Percentiles rank a stretch among this genome's conserved stretches.
These are phyloP conservation scores for Suillus lakei DNA, from an alignment of 768 basidiomycete species.

Conservation along the genomic window DNA sequence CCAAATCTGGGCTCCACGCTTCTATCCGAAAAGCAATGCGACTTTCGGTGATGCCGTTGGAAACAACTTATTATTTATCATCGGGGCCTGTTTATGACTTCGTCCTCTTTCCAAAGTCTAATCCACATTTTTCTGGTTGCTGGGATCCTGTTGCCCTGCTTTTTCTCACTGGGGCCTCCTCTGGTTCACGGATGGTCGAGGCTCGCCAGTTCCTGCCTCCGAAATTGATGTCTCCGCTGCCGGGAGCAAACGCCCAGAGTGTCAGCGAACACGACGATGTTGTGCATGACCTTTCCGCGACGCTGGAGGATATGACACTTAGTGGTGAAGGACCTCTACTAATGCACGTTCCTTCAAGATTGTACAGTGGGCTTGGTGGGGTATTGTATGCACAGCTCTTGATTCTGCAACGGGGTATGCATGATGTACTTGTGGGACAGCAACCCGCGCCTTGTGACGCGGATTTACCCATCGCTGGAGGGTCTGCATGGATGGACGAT, in stretches of 20 bases:
- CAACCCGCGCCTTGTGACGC: constrained; percentile 9
- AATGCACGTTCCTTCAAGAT: constrained; percentile 17
- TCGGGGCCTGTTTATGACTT: constrained; percentile 75
- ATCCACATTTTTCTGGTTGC: constrained; percentile 68
- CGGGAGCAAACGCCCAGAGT: constrained; percentile 6
- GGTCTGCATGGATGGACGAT: constrained; percentile 62
- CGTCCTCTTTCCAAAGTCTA: constrained; percentile 69
- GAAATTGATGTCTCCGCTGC: constrained; percentile 34
- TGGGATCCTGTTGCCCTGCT: constrained; percentile 75
- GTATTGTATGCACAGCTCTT: constrained; percentile 50
- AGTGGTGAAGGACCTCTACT: constrained; percentile 3
- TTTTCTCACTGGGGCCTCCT: constrained; percentile 56
- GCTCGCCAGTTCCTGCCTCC: constrained; percentile 78
- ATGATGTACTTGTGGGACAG: constrained; percentile 45
- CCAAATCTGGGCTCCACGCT: constrained; percentile 31
- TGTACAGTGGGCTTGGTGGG: constrained; percentile 43
- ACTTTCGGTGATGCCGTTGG: constrained; percentile 53
- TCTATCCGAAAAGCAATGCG: constrained; percentile 67
- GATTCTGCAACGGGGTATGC: constrained; percentile 50
- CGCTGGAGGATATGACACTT: constrained; percentile 13
- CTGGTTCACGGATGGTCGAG: constrained; percentile 55
- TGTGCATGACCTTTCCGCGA: constrained; percentile 1
- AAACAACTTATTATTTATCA: constrained; percentile 63
- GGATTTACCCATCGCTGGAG: constrained; percentile 52
- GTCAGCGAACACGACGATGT: background rate